Base-by-base conservation (phyloP, 2,329 filamentous ascomycete genomes). In the Fusarium cyanostomum region DNA sequence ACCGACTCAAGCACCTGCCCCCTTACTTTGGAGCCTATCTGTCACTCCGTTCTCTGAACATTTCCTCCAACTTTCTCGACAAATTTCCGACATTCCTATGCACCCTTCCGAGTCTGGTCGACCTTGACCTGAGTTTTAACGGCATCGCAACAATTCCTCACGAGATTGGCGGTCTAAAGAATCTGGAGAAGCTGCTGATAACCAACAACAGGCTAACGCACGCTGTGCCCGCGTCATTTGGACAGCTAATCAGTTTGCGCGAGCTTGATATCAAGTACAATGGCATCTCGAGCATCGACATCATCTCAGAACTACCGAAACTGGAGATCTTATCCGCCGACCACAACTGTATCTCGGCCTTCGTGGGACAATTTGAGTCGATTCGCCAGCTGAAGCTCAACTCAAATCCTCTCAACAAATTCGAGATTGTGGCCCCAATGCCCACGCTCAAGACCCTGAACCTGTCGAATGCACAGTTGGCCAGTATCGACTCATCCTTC, bases 261-360 rank as follows among this genome's bases (percentile, higher is more conserved):
- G 94, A 98, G 76, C 87, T 99, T 38, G 95, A 99, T 76, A 89
- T 96, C 64, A 92, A 96, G 64, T 98, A 96, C 81, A 99, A 99
- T 73, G 84, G 86, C 15, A 91, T 99, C 53, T 89, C 89, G 45
- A 93, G 88, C 72, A 97, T 99, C 71, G 92, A 98, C 74, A 87
- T 92, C 52, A 88, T 98, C 62, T 90, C 92, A 3, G 84, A 89
- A 59, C 82, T 99, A 15, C 94, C 94, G 4, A 91, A 91, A 67
- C 80, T 99, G 34, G 95, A 99, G 77, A 91, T 92, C 62, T 80
- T 98, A 21, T 91, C 92, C 57, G 90, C 94, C 31, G 94, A 96
- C 41, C 94, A 99, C 81, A 99, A 99, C 75, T 86, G 87, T 43
- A 91, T 99, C 43, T 96, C 94, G 0, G 90, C 91, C 44, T 98